Conservation (phyloP, 306 rosid species). For the Prunus mume region DNA sequence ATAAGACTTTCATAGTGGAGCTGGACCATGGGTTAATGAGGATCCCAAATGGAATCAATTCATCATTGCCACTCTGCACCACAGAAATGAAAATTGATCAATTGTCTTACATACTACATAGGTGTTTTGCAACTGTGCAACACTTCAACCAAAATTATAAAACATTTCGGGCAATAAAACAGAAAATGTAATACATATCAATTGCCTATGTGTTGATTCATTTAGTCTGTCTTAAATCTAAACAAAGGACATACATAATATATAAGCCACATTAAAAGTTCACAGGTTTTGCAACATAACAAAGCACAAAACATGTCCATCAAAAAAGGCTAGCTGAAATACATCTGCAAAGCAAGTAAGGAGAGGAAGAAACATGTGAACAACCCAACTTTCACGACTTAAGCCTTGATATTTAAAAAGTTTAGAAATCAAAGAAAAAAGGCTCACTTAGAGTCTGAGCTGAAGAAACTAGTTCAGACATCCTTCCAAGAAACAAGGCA, state of each 20-base stretch:
- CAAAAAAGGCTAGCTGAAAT: neutral
- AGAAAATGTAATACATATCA: neutral
- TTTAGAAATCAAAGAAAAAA: neutral
- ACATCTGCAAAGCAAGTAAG: neutral
- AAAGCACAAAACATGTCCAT: neutral
- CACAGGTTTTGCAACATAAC: neutral
- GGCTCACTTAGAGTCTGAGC: constrained; percentile 35
- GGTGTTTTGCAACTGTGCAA: neutral
- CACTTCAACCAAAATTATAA: neutral
- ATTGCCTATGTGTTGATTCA: neutral
- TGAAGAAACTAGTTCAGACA: constrained; percentile 52
- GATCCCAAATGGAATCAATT: constrained; percentile 22
- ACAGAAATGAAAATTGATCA: constrained; percentile 19
- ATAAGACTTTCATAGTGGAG: constrained; percentile 46
- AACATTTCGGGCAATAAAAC: neutral
- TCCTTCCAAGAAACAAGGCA: constrained; percentile 55
- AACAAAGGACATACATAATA: neutral
- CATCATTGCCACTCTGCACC: constrained; percentile 48
- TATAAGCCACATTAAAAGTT: neutral
- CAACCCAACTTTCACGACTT: neutral
- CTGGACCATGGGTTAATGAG: constrained; percentile 78
- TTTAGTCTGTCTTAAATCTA: neutral
- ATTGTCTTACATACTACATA: neutral
- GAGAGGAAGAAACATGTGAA: neutral
- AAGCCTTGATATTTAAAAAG: neutral